Base-by-base conservation (phyloP, 2,329 filamentous ascomycete genomes). In the Fusarium ambrosium region DNA sequence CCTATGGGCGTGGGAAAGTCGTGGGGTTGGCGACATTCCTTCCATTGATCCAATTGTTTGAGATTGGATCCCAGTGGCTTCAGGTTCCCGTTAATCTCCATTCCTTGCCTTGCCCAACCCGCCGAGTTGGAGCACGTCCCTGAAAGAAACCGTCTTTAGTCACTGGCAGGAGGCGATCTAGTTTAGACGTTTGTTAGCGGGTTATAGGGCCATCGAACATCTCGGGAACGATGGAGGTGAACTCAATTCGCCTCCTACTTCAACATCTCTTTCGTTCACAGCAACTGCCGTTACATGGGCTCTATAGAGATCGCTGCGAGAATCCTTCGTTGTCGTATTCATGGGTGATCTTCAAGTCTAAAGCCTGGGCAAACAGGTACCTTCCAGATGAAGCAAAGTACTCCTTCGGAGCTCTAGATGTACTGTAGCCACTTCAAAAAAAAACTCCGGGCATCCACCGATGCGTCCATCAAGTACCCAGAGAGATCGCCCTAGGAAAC, bases 321-420 rank as follows among this genome's bases (percentile, higher is more conserved):
- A 32, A 55, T 53, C 24, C 22, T 8, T 55, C 27, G 18, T n/a
- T 20, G 48, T 32, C 48, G 27, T 55, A 55, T 55, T 20, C 48
- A 7, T 29, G 27, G 36, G 20, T 34, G 64, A 72, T 73, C 71
- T 69, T 58, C 29, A 34, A 55, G 34, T 22, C 43, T 11, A 48
- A 20, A 59, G 64, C 68, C 71, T 74, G 64, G 74, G 72, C 72
- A 74, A 71, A 55, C 53, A 72, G 61, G 64, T 72, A 62, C 56
- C 36, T 48, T 55, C 24, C 55, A 55, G n/a, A 18, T 20, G 36
- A 37, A 55, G 41, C 13, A n/a, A 66, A 56, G 70, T 62, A 61
- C 39, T 58, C n/a, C 39, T 55, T 27, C 55, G 11, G 43, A 20
- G 62, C n/a, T 41, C 48, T 13, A 41, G 34, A 32, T 29, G 34